A percentile compares a stretch with the other conserved stretches of the same genome.
phyloP scores from a whole-genome alignment of 179 eudicot species.

The Sideroxylon spinosum region DNA sequence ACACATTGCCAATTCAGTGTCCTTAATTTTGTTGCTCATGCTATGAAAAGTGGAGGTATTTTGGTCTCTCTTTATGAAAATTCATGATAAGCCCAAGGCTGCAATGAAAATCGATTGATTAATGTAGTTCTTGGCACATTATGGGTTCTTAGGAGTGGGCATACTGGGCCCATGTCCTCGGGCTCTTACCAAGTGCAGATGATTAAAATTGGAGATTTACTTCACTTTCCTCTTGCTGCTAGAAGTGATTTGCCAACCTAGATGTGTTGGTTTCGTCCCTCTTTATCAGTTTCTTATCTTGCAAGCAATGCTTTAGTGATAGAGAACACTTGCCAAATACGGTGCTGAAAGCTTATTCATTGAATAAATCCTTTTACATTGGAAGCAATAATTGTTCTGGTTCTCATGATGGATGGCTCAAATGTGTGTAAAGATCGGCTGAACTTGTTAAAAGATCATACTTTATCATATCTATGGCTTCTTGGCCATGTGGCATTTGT shows the following conservation, averaged over 20 bases:
- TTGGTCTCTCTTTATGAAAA: not conserved
- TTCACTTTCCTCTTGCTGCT: not conserved
- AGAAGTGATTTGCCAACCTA: not conserved
- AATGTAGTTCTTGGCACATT: not conserved
- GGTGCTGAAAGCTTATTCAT: too few relatives aligned
- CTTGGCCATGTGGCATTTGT: not conserved
- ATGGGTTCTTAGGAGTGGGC: not conserved
- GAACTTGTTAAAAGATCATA: not conserved
- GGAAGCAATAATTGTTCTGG: too few relatives aligned
- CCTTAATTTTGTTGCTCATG: constrained; percentile 3
- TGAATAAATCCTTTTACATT: too few relatives aligned
- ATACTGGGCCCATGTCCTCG: not conserved
- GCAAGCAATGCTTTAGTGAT: not conserved
- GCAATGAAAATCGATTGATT: not conserved
- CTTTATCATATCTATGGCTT: not conserved
- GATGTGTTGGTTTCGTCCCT: not conserved
- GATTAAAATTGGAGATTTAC: too few relatives aligned
- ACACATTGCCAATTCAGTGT: not conserved
- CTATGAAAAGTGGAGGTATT: not conserved
- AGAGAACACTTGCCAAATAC: not conserved
- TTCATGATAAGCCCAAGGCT: not conserved
- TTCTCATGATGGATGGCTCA: too few relatives aligned
- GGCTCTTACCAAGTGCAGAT: not conserved
- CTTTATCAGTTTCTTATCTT: not conserved
- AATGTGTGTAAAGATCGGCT: not conserved